Percentiles rank a stretch among this genome's conserved stretches.
phyloP scores from a whole-genome alignment of 148 eudicot genomes.

The Silene uniflora region DNA sequence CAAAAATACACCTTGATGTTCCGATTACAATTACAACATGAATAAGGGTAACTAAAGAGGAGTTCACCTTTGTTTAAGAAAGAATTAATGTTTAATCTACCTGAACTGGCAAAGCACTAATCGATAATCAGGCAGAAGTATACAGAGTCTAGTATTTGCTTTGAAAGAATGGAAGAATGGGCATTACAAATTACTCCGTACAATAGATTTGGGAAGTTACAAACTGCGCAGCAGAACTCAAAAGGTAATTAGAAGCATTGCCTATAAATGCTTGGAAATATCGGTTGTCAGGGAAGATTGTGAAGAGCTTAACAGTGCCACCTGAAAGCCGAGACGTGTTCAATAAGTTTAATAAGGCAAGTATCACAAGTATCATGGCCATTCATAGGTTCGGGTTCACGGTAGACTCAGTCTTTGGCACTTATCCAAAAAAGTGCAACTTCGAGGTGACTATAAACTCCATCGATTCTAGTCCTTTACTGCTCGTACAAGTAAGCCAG shows the following conservation, averaged over 20 bases:
- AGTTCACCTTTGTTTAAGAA: too few species aligned
- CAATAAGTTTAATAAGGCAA: slow-evolving; percentile 3
- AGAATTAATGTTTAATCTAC: slow-evolving; percentile 8
- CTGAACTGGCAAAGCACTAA: slow-evolving; percentile 11
- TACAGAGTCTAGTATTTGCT: too few species aligned
- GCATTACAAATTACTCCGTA: too few species aligned
- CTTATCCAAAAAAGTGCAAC: background rate
- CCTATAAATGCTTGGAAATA: background rate
- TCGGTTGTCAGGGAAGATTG: background rate
- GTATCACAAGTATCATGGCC: background rate
- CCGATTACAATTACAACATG: background rate
- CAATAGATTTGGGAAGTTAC: too few species aligned
- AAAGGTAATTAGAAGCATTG: background rate
- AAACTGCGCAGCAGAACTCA: background rate
- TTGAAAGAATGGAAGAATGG: background rate
- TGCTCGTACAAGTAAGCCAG: slow-evolving; percentile 71
- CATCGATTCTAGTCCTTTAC: slow-evolving; percentile 53
- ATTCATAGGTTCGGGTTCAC: slow-evolving; percentile 4
- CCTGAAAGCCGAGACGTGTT: slow-evolving; percentile 8
- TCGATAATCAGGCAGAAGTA: background rate
- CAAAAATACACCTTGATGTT: background rate
- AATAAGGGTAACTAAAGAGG: background rate
- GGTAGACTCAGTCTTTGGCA: background rate
- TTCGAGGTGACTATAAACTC: background rate
- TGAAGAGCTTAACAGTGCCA: background rate